Evolutionary conservation across 495 filamentous ascomycete species (phyloP).

Genomic region (Hyaloscypha hepaticicola): DNA sequence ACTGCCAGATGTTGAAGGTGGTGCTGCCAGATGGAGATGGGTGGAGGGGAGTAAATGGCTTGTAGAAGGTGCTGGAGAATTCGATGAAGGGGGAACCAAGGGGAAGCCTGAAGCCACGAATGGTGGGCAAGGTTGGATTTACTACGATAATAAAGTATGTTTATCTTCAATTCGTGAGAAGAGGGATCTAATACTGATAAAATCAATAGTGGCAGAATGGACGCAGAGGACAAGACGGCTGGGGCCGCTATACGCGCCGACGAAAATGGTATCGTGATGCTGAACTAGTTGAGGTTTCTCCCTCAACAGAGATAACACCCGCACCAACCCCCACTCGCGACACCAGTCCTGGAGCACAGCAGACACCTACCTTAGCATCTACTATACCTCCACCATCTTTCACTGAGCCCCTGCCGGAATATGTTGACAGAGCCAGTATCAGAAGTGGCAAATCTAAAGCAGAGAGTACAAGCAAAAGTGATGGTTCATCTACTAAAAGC

Average conservation of each 20-base stretch:
- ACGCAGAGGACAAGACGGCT: constrained; percentile 82
- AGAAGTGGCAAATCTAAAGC: constrained; percentile 13
- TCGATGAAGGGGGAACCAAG: constrained; percentile 42
- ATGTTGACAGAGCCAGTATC: constrained; percentile 17
- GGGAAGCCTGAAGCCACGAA: constrained; percentile 46
- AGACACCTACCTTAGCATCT: constrained; percentile 6
- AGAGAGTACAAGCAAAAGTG: constrained; percentile 19
- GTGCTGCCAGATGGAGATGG: constrained; percentile 86
- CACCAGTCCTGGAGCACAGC: constrained; percentile 19
- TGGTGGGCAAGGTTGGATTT: constrained; percentile 85
- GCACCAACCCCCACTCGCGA: constrained; percentile 34
- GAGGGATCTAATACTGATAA: constrained; percentile 7
- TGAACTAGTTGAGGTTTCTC: constrained; percentile 78
- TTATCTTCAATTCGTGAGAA: neutral
- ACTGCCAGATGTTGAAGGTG: constrained; percentile 81
- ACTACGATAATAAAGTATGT: constrained; percentile 93
- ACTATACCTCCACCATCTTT: neutral
- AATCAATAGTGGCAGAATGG: constrained; percentile 82
- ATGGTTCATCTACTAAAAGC: constrained; percentile 22
- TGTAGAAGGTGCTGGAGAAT: constrained; percentile 71
- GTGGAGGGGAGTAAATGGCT: constrained; percentile 80
- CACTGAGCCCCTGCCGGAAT: constrained; percentile 12
- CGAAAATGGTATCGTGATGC: constrained; percentile 97
- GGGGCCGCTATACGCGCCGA: constrained; percentile 91
- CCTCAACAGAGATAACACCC: constrained; percentile 41